Evolutionary conservation across 345 rosid genomes (phyloP), one percentile per base, ranked within the genome.

Genomic region (Linum lewisii): DNA sequence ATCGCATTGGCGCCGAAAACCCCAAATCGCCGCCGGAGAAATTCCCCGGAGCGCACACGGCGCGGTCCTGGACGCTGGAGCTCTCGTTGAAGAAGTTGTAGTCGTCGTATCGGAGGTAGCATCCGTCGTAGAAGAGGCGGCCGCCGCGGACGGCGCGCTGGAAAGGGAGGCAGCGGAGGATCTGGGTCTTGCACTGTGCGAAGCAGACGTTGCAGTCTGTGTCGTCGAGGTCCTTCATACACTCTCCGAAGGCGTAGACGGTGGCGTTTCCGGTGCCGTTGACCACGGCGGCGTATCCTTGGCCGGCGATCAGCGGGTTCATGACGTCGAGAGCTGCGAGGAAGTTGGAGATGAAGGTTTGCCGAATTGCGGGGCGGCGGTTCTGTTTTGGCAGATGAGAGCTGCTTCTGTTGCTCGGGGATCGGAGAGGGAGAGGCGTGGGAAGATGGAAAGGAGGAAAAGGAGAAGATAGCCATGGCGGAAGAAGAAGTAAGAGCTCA

Each of bases 161-260:
- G 67, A 78, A 90, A 21, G 97, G 94, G 1, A 77, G 57, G 72
- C 98, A 91, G 21, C 75, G 66, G 26, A 84, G 65, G 71, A 91
- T 74, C 78, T 79, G 79, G 25, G 85, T 77, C 75, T 87, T 91
- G 81, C 79, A 65, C 74, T 78, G 89, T 54, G 98, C 96, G 62
- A 85, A 72, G 32, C 96, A 91, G 72, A 91, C 71, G 75, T 78
- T 71, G 60, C 96, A 91, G 54, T 87, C 98, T 24, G 59, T 70
- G 64, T 24, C 73, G 38, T 77, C 79, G 16, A 91, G 91, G 66
- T 91, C 96, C 34, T 78, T 75, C 75, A 85, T 81, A 66, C 98
- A 91, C 85, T 87, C 87, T 21, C 94, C 98, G 57, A 68, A 84
- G 9, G 82, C 73, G 61, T 85, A 91, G 3, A 91, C 96, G 0